Evolutionary conservation across 2,329 filamentous ascomycete species (phyloP).

Genomic region (Trichoderma cornu-damae): DNA sequence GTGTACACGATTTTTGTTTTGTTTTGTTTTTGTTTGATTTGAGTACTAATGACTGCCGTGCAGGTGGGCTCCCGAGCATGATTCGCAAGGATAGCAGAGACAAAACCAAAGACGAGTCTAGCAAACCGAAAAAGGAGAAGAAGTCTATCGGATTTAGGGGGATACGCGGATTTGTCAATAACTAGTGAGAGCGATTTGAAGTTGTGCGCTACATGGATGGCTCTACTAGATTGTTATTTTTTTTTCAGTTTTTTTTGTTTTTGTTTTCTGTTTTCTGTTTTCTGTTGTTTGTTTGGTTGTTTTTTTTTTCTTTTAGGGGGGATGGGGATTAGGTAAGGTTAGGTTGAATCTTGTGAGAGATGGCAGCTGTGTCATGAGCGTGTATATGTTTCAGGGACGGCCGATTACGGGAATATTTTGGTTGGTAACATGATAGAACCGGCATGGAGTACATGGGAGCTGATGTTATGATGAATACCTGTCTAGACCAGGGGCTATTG

Average conservation of each 20-base stretch:
- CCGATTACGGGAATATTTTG: neutral
- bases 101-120: conserved; percentile 40
- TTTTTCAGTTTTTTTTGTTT: too few relatives aligned
- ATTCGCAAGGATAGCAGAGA: conserved; percentile 47
- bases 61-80: conserved; percentile 46
- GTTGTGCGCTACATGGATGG: neutral
- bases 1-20: neutral
- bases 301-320: too few relatives aligned
- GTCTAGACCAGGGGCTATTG: too few relatives aligned
- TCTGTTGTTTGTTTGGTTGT: too few relatives aligned
- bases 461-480: too few relatives aligned
- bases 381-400: neutral
- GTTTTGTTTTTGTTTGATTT: neutral
- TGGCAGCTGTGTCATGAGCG: too few relatives aligned
- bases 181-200: neutral
- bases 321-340: too few relatives aligned
- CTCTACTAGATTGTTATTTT: too few relatives aligned
- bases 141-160: conserved; percentile 38
- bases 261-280: too few relatives aligned
- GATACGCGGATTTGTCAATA: conserved; percentile 37
- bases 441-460: neutral
- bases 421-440: neutral
- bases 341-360: too few relatives aligned
- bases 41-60: conserved; percentile 15
- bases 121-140: conserved; percentile 35